Evolutionary conservation across 1,284 basidiomycete species (phyloP).

Genomic region (Earliella scabrosa): DNA sequence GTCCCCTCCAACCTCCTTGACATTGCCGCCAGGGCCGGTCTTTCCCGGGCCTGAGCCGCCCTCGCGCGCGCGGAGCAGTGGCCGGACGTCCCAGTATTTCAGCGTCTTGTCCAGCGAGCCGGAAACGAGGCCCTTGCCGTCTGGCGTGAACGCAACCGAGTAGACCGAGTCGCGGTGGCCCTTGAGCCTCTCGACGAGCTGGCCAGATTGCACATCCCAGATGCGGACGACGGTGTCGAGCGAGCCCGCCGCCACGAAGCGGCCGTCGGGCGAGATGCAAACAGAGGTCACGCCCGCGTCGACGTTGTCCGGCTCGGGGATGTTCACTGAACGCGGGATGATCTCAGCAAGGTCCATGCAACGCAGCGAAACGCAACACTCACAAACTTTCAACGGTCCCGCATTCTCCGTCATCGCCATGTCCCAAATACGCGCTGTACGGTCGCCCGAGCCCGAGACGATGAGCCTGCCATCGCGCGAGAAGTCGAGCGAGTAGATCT

Average conservation of each 20-base stretch:
- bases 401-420: conserved; percentile 63
- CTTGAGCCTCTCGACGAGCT: conserved; percentile 70
- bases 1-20: conserved; percentile 37
- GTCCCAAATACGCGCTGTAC: conserved; percentile 85
- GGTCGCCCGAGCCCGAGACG: conserved; percentile 84
- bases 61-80: conserved; percentile 27
- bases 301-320: conserved; percentile 44
- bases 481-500: conserved; percentile 89
- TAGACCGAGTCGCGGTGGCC: conserved; percentile 82
- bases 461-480: conserved; percentile 78
- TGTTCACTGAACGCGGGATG: conserved; percentile 33
- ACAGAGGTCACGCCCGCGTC: conserved; percentile 74
- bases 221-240: conserved; percentile 79
- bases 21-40: conserved; percentile 1
- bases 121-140: conserved; percentile 69
- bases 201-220: conserved; percentile 71
- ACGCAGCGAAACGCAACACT: no score
- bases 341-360: no score
- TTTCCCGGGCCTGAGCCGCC: conserved; percentile 19
- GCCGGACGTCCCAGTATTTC: conserved; percentile 71
- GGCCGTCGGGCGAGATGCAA: conserved; percentile 69
- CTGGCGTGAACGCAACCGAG: conserved; percentile 76
- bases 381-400: conserved; percentile 45
- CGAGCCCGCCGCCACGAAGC: conserved; percentile 71
- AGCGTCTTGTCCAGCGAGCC: conserved; percentile 78